These are phyloP conservation scores for Ampelomyces quisqualis DNA, from an alignment of 2,329 filamentous ascomycete species.

Conservation along the genomic window DNA sequence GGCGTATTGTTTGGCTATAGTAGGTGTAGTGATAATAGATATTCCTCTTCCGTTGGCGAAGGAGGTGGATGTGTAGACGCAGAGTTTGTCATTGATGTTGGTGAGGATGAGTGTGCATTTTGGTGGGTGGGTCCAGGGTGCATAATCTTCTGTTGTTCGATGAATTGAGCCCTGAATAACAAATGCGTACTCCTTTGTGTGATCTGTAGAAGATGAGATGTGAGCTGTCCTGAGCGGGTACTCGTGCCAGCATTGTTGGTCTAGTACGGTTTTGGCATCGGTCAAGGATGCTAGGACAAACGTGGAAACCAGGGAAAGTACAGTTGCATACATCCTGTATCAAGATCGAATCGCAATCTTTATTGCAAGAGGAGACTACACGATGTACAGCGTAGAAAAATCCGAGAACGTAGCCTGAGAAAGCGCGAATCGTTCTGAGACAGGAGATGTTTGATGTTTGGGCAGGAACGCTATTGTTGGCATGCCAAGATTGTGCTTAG, in stretches of 20 bases:
- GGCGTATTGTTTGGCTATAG: slow-evolving; percentile 23
- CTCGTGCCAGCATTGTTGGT: slow-evolving; percentile 32
- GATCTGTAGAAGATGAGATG: slow-evolving; percentile 17
- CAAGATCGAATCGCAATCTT: no score
- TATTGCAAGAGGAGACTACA: no score
- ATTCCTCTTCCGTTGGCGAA: slow-evolving; percentile 37
- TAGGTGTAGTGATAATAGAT: slow-evolving; percentile 38
- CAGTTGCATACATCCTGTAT: neutral
- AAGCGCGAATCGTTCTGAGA: slow-evolving; percentile 12
- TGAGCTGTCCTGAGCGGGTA: slow-evolving; percentile 11
- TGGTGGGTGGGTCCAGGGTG: slow-evolving; percentile 31
- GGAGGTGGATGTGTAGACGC: slow-evolving; percentile 32
- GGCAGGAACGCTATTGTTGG: slow-evolving; percentile 13
- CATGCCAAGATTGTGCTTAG: slow-evolving; percentile 14
- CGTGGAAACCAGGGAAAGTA: neutral
- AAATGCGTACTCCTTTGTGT: slow-evolving; percentile 6
- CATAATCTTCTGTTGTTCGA: slow-evolving; percentile 1
- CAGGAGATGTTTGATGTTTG: slow-evolving; percentile 13
- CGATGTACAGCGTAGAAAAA: no score
- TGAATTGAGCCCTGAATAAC: neutral
- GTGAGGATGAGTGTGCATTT: slow-evolving; percentile 27
- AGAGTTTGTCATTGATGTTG: slow-evolving; percentile 28
- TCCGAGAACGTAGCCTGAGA: neutral
- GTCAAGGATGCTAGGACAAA: neutral
- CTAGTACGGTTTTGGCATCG: slow-evolving; percentile 5